Conservation (phyloP, 2,329 filamentous ascomycete genomes). For the Neofusicoccum umdonicola region DNA sequence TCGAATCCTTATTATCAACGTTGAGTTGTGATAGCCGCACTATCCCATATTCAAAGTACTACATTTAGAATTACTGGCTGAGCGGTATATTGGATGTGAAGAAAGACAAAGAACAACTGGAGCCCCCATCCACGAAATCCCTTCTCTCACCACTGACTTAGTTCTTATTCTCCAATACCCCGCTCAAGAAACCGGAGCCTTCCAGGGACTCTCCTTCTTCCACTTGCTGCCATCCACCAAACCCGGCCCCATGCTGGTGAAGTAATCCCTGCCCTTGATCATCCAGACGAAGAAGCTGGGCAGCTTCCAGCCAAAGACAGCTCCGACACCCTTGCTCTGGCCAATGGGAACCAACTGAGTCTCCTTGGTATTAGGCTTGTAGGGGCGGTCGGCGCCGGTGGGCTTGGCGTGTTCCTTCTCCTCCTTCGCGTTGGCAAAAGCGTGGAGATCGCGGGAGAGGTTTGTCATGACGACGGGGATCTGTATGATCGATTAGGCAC, state of each 20-base stretch:
- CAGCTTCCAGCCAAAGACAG: conserved; percentile 31
- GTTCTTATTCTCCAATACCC: too few relatives aligned
- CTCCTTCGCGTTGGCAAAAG: conserved; percentile 19
- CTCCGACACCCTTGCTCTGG: conserved; percentile 25
- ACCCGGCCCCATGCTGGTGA: conserved; percentile 25
- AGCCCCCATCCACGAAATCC: too few relatives aligned
- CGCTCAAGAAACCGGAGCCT: conserved; percentile 18
- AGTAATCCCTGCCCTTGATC: conserved; percentile 38
- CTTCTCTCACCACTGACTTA: too few relatives aligned
- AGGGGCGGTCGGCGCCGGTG: conserved; percentile 22
- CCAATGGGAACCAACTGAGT: conserved; percentile 28
- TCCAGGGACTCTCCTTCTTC: conserved; percentile 38
- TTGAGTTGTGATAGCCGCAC: too few relatives aligned
- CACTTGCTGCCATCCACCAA: conserved; percentile 32
- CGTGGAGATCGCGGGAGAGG: conserved; percentile 47
- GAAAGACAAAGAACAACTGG: too few relatives aligned
- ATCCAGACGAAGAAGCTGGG: conserved; percentile 35
- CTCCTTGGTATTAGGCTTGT: conserved; percentile 24
- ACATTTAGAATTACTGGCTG: too few relatives aligned
- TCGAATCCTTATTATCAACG: too few relatives aligned
- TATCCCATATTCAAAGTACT: too few relatives aligned
- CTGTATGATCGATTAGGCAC: not conserved
- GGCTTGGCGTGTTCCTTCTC: conserved; percentile 13
- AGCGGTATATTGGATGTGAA: too few relatives aligned
- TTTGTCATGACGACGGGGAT: conserved; percentile 44